These are phyloP conservation scores for Tinospora cordifolia DNA, from an alignment of 164 flowering plant genomes.

Conservation along the genomic window DNA sequence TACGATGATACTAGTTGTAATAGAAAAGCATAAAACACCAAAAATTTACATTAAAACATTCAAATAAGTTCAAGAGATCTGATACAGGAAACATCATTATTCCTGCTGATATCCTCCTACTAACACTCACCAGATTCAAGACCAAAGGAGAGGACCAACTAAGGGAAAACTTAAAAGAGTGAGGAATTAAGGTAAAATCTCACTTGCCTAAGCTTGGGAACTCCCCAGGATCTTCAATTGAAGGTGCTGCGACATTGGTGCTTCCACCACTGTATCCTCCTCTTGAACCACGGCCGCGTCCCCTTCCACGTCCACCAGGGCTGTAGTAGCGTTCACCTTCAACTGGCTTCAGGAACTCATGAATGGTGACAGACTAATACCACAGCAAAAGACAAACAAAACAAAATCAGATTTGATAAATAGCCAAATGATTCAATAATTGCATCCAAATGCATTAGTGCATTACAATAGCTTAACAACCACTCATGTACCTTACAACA, in stretches of 20 bases:
- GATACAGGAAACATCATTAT: constrained; percentile 33
- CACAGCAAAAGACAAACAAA: neutral
- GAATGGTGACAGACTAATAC: constrained; percentile 65
- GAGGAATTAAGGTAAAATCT: constrained; percentile 13
- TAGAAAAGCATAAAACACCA: constrained; percentile 8
- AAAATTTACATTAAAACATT: constrained; percentile 31
- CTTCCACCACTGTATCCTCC: constrained; percentile 52
- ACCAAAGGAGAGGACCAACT: constrained; percentile 8
- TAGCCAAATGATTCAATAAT: no score
- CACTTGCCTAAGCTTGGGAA: constrained; percentile 67
- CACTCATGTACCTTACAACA: no score
- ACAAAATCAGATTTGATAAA: neutral
- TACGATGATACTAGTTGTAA: neutral
- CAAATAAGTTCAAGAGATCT: constrained; percentile 16
- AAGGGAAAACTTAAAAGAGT: neutral
- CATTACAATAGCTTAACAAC: no score
- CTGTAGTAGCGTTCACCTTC: constrained; percentile 59
- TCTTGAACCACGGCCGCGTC: constrained; percentile 69
- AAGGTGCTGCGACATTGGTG: constrained; percentile 28
- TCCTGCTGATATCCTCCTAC: constrained; percentile 22
- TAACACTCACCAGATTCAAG: constrained; percentile 16
- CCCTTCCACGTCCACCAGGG: constrained; percentile 68
- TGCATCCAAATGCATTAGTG: no score
- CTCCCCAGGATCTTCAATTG: constrained; percentile 41
- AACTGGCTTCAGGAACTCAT: constrained; percentile 86